These are phyloP conservation scores for Dryadomyces quercus-mongolicae DNA, from an alignment of 2,329 filamentous ascomycete species.

Conservation along the genomic window DNA sequence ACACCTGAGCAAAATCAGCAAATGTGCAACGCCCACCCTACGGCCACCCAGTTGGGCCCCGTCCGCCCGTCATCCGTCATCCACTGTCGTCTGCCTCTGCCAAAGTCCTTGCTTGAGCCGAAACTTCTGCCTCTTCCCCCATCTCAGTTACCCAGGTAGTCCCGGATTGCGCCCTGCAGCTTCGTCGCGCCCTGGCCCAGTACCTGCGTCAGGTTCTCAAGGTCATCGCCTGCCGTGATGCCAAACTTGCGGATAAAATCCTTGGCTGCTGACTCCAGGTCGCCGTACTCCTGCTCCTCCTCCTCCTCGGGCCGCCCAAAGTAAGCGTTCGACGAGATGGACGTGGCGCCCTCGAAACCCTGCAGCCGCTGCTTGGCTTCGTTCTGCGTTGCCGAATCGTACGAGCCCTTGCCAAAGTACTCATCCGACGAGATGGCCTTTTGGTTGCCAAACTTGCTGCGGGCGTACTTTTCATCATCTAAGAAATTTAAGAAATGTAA, in stretches of 20 bases:
- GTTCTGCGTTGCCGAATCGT: conserved; percentile 65
- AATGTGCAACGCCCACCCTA: not conserved
- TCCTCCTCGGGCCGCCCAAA: conserved; percentile 84
- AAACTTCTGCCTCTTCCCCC: not conserved
- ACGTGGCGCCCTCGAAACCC: conserved; percentile 82
- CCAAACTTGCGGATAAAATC: conserved; percentile 94
- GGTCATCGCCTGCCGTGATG: conserved; percentile 86
- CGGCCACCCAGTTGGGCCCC: not conserved
- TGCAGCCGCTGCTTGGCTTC: conserved; percentile 82
- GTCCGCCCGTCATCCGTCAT: too few species aligned
- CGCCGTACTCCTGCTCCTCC: conserved; percentile 66
- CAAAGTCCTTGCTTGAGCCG: too few species aligned
- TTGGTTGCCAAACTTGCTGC: conserved; percentile 78
- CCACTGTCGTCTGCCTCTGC: too few species aligned
- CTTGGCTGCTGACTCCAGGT: conserved; percentile 85
- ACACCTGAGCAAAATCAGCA: not conserved
- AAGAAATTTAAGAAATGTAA: not conserved
- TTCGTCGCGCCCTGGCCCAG: conserved; percentile 76
- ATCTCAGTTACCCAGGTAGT: conserved; percentile 45
- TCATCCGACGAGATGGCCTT: conserved; percentile 97
- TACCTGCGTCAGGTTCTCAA: conserved; percentile 77
- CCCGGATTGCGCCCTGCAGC: conserved; percentile 64
- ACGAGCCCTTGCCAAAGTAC: conserved; percentile 87
- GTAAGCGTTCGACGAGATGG: conserved; percentile 95
- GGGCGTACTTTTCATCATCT: conserved; percentile 73